Base-by-base conservation (phyloP, 495 filamentous ascomycete genomes). In the Xylaria scruposa region DNA sequence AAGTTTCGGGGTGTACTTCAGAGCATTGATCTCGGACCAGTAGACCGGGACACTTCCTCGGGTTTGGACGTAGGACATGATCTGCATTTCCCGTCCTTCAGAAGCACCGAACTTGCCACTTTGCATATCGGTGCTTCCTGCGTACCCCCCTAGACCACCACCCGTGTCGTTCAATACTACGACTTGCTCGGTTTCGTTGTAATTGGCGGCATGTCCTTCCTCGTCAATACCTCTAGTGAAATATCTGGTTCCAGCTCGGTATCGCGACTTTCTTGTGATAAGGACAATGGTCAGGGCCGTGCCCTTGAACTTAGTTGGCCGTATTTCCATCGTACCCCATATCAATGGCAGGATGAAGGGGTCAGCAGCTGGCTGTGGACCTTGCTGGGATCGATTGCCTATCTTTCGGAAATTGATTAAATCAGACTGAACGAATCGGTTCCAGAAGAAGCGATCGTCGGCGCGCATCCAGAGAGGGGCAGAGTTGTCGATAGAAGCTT, bases 391-490 rank as follows among this genome's bases (percentile, higher is more conserved):
- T 33, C 85, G 76, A 49, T 77, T 84, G 26, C 87, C 84, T 0
- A 77, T 76, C 44, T 80, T 85, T 56, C 93, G 90, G 77, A 97
- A 93, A 80, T 97, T 88, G 72, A 99, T 98, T 59, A 99, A 81
- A 73, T 98, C 95, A 3, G 91, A 91, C 80, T 95, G 93, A 60
- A 98, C 84, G 77, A 97, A 97, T 65, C 90, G 90, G 80, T 99
- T 99, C 95, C 95, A 99, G 86, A 97, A 99, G 85, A 99, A 98
- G 65, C 96, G 91, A 75, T 99, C 95, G 81, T 99, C 96, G 66
- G 97, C 93, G 70, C 94, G 85, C 81, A 92, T 90, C 96, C 96
- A 99, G 67, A 98, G 84, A 13, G 96, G 95, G 64, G 85, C 83
- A 42, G 86, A 85, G 26, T 82, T 75, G 73, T 97, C 88, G 29